Evolutionary conservation across 192 early-diverging fungal genomes (phyloP), one percentile per base, ranked within the genome.

Genomic region (Coemansia sp.): DNA sequence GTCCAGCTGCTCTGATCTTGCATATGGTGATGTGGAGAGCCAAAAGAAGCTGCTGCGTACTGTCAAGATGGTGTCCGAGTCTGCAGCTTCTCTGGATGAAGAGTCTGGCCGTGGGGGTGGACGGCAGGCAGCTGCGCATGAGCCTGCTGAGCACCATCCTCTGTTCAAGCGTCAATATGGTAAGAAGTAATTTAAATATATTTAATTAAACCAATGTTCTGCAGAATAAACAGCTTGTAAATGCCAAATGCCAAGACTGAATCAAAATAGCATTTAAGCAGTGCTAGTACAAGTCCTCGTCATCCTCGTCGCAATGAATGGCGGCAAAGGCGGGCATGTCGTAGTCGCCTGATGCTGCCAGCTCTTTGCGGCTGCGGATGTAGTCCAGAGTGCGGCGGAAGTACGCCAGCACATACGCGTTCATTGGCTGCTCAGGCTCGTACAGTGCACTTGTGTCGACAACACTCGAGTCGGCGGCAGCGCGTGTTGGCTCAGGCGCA

Each of bases 21-120:
- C 92, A 0, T 97, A 93, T 56, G 73, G 83, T 57, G 87, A 87
- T 2, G 76, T 84, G 14, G 70, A 84, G 17, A 85, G 89, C 49
- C 94, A 98, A 60, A 81, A 94, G 75, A 86, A 87, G 72, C 85
- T 99, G 25, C 80, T 99, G 24, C 89, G 91, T 45, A 86, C 88
- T 11, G 94, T 98, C 5, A 75, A 94, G 24, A 79, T 93, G 58
- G 86, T 87, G 2, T 84, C 87, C 24, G 91, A 91, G 55, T 74
- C 82, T 15, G 83, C 71, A 21, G 81, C 79, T 0, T 75, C 82
- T 15, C 45, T 86, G 29, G 86, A 85, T 37, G 86, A 84, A 23
- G 88, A 92, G 54, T 41, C 35, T 58, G 83, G 57, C 38, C 22
- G 60, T 27, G 48, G 62, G 5, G 53, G 39, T 6, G 74, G 74